phyloP scores from a whole-genome alignment of 2,329 filamentous ascomycete species.

The Cercospora beticola region DNA sequence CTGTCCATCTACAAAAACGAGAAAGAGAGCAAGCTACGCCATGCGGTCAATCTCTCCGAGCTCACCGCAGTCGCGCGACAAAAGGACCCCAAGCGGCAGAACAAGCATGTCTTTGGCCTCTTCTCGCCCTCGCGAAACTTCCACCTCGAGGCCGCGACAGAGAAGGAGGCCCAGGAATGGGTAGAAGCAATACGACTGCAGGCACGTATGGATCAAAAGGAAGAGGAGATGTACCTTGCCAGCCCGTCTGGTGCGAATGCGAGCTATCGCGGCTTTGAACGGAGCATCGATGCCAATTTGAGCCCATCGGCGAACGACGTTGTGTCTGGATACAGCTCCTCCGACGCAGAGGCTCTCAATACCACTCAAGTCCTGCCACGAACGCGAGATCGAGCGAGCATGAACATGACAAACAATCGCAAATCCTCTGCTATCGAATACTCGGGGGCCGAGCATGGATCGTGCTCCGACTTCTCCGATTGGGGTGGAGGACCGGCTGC shows the following conservation, averaged over 20 bases:
- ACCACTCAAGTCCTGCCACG: slow-evolving; percentile 26
- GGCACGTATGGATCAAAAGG: slow-evolving; percentile 82
- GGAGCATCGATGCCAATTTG: slow-evolving; percentile 33
- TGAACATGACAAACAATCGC: slow-evolving; percentile 41
- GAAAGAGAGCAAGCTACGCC: slow-evolving; percentile 82
- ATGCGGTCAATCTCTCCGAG: slow-evolving; percentile 84
- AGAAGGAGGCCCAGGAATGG: slow-evolving; percentile 80
- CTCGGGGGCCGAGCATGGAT: slow-evolving; percentile 67
- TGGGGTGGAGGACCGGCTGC: slow-evolving; percentile 31
- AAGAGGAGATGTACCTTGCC: slow-evolving; percentile 75
- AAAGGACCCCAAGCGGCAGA: slow-evolving; percentile 83
- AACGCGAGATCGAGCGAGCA: slow-evolving; percentile 32
- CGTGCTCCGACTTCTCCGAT: slow-evolving; percentile 79
- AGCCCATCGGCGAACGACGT: slow-evolving; percentile 27
- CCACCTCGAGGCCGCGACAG: slow-evolving; percentile 75
- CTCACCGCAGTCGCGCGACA: slow-evolving; percentile 87
- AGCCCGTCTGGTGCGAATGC: slow-evolving; percentile 60
- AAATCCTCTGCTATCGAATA: slow-evolving; percentile 62
- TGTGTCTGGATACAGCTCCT: slow-evolving; percentile 45
- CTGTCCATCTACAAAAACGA: slow-evolving; percentile 92
- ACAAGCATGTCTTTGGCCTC: slow-evolving; percentile 83
- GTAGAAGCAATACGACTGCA: slow-evolving; percentile 75
- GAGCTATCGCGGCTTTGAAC: slow-evolving; percentile 45
- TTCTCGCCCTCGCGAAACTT: slow-evolving; percentile 91
- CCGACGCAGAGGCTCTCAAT: slow-evolving; percentile 43